phyloP scores from a whole-genome alignment of 2,329 filamentous ascomycete genomes.

The Ceratocystiopsis sp. region DNA sequence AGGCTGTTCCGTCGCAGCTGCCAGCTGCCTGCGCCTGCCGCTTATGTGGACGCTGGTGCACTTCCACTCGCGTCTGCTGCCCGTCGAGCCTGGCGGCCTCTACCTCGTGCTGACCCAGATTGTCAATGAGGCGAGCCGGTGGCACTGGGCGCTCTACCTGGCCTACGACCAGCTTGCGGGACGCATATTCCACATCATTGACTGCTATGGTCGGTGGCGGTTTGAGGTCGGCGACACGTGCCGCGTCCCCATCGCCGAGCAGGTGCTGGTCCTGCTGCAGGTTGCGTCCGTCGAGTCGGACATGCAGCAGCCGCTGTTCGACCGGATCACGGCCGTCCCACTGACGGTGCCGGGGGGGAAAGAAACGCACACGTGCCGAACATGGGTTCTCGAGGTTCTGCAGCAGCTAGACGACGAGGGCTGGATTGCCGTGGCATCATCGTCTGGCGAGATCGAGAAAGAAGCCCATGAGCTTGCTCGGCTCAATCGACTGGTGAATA shows the following conservation, averaged over 20 bases:
- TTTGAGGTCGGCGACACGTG: background rate
- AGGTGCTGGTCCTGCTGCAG: background rate
- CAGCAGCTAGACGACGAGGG: background rate
- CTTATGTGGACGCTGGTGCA: background rate
- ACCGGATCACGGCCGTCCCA: background rate
- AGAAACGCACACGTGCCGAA: background rate
- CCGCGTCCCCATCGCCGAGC: background rate
- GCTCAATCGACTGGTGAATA: background rate
- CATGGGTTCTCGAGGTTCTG: background rate
- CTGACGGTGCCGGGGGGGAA: background rate
- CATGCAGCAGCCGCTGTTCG: background rate
- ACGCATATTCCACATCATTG: background rate
- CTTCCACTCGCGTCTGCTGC: too few species aligned
- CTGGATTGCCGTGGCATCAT: background rate
- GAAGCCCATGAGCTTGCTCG: background rate
- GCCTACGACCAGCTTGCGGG: background rate
- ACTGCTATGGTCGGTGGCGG: background rate
- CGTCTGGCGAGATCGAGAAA: background rate
- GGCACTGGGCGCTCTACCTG: background rate
- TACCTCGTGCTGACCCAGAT: background rate
- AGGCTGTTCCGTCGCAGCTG: too few species aligned
- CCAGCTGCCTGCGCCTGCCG: too few species aligned
- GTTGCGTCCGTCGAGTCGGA: background rate
- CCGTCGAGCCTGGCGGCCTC: background rate
- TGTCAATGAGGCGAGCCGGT: background rate